A percentile compares a stretch with the other conserved stretches of the same genome.
phyloP scores from a whole-genome alignment of 2,329 filamentous ascomycete genomes.

The Exophiala bonariae region DNA sequence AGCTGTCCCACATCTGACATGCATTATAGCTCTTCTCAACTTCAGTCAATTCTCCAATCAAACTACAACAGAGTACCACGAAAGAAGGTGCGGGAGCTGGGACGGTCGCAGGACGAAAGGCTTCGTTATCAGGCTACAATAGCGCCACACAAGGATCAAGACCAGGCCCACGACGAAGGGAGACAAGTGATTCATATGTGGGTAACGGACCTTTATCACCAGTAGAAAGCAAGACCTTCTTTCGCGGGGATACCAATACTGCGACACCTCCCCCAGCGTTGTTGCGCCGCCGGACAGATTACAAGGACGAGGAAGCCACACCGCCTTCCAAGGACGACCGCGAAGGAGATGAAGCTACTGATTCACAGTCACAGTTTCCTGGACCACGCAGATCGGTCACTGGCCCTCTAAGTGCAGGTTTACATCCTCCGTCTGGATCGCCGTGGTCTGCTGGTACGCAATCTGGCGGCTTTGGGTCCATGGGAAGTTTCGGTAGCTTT shows the following conservation, averaged over 20 bases:
- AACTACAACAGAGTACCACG: conserved; percentile 67
- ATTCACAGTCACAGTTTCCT: conserved; percentile 50
- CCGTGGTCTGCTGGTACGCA: conserved; percentile 63
- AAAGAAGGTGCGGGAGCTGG: conserved; percentile 62
- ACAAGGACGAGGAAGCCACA: conserved; percentile 49
- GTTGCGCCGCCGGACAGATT: conserved; percentile 62
- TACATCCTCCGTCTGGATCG: conserved; percentile 48
- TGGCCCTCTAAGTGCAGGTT: conserved; percentile 52
- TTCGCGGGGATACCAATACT: conserved; percentile 53
- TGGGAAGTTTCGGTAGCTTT: conserved; percentile 90
- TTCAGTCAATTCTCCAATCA: conserved; percentile 92
- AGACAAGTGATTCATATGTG: conserved; percentile 72
- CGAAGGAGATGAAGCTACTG: conserved; percentile 44
- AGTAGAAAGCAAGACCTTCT: conserved; percentile 46
- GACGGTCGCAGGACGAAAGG: conserved; percentile 65
- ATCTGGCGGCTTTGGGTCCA: conserved; percentile 65
- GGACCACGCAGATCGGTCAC: conserved; percentile 58
- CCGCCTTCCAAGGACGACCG: conserved; percentile 51
- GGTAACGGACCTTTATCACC: conserved; percentile 48
- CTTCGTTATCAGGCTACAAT: conserved; percentile 74
- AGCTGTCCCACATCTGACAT: conserved; percentile 20
- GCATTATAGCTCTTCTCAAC: conserved; percentile 68
- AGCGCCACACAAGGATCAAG: conserved; percentile 73
- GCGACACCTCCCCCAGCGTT: conserved; percentile 62
- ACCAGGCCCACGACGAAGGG: conserved; percentile 76